Base-by-base conservation (phyloP, 306 rosid genomes). In the Prunus mira region DNA sequence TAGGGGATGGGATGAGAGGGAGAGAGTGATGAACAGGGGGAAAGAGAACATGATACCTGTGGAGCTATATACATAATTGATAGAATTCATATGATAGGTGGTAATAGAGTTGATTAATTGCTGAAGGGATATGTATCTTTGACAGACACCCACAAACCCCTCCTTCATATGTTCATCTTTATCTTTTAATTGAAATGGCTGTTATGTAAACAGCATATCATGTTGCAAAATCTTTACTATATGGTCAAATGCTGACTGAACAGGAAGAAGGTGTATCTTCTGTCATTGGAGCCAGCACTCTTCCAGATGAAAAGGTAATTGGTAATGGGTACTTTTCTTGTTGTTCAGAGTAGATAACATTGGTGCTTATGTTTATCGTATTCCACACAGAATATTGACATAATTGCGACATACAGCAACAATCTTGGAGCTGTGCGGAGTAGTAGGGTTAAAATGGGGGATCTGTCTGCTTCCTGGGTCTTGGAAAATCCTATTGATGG, bases 401-500 rank as follows among this genome's bases (percentile, higher is more conserved):
- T 95, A 83, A 85, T 93, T 81, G 96, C 90, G 75, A 73, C 92
- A 54, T 95, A 91, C 86, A 95, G 90, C 43, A 87, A 87, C 75
- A 71, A 83, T 24, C 83, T 85, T 81, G 98, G 98, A 65, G 89
- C 85, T 73, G 20, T 92, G 79, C 88, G 72, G 71, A 84, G 87
- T 20, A 83, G 92, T 78, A 90, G 90, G 88, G 85, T 95, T 84
- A 95, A 88, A 86, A 72, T 87, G 90, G 88, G 86, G 63, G 91
- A 88, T 75, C 75, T 95, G 27, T 95, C 98, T 47, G 86, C 92
- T 78, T 95, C 98, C 32, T 95, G 98, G 98, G 86, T 90, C 45
- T 85, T 91, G 93, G 96, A 95, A 86, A 89, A 89, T 76, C 91
- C 95, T 67, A 71, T 47, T 78, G 80, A 83, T 81, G 88, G 78